Evolutionary conservation across 257 asterid species (phyloP).

Genomic region (Petunia secreta): DNA sequence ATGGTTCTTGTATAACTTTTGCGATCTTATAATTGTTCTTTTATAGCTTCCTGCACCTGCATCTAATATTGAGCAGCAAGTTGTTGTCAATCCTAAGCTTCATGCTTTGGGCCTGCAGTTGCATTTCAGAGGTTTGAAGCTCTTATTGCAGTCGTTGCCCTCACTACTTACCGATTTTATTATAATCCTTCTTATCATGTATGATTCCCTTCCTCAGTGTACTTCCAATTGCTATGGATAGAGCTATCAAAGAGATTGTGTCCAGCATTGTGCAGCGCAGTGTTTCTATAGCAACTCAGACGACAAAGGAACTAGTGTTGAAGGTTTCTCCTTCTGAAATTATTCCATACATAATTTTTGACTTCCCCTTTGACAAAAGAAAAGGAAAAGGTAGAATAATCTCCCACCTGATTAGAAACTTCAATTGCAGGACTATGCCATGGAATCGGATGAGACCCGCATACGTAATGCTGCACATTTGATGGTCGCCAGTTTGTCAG

Average conservation of each 20-base stretch:
- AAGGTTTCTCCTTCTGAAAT: slow-evolving; percentile 52
- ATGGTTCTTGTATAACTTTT: slow-evolving; percentile 13
- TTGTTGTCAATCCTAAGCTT: slow-evolving; percentile 79
- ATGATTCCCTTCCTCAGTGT: slow-evolving; percentile 56
- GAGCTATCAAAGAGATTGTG: slow-evolving; percentile 93
- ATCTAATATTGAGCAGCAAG: slow-evolving; percentile 87
- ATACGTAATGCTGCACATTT: slow-evolving; percentile 90
- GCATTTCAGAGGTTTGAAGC: slow-evolving; percentile 82
- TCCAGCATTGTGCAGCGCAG: slow-evolving; percentile 90
- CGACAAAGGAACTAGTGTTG: slow-evolving; percentile 93
- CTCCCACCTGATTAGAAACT: neutral
- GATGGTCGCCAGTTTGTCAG: slow-evolving; percentile 99
- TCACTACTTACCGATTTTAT: neutral
- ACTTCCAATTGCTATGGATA: slow-evolving; percentile 90
- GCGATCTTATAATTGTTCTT: slow-evolving; percentile 22
- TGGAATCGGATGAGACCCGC: slow-evolving; percentile 95
- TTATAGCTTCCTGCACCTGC: slow-evolving; percentile 75
- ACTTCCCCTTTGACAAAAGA: neutral
- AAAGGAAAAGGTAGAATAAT: neutral
- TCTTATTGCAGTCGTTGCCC: slow-evolving; percentile 27
- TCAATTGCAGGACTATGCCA: slow-evolving; percentile 79
- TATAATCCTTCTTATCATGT: neutral
- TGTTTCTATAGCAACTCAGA: slow-evolving; percentile 95
- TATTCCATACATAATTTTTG: neutral
- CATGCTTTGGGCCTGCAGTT: slow-evolving; percentile 65